Base-by-base conservation (phyloP, 768 basidiomycete species). In the Lactarius vividus region DNA sequence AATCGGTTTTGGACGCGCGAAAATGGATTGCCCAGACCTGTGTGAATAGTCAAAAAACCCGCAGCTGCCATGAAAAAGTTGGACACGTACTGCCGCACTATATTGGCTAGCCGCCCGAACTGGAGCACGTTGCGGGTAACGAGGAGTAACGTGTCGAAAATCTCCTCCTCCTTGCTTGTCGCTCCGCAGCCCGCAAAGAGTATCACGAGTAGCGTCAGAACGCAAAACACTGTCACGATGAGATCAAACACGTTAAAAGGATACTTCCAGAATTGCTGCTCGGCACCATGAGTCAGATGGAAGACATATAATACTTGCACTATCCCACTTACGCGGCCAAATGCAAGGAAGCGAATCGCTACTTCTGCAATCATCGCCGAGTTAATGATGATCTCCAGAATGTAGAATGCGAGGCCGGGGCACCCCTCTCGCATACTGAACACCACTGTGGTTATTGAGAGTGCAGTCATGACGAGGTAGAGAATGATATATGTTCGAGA, bases 191-290 rank as follows among this genome's bases (percentile, higher is more conserved):
- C 87, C n/a, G 91, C 88, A 74, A 94, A 92, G 61, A 91, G 86
- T 56, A 98, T 85, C 23, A 98, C 86, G 37, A 96, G 81, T 56
- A 99, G 79, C 7, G 97, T 99, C 64, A 98, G 74, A 4, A 86
- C 88, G 74, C 96, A 98, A 78, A 99, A 92, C 33, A 84, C 70
- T 2, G 97, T 98, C 53, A 99, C 82, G 58, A 91, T 84, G 18
- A 97, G 82, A 74, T 98, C 96, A 72, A 96, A 81, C 37, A 92
- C 79, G 74, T 98, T 98, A 79, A 93, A 94, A 13, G 88, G 87
- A n/a, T 92, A 92, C 75, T 85, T 91, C 93, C 93, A 96, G 80
- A 97, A 97, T 93, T 94, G 91, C 94, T 96, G 74, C 46, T 61
- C 64, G 44, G 26, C 59, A 20, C 46, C 33, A 5, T 53, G 49